Evolutionary conservation across 2,329 filamentous ascomycete genomes (phyloP), one percentile per base, ranked within the genome.

Genomic region (Pseudocercospora fijiensis): DNA sequence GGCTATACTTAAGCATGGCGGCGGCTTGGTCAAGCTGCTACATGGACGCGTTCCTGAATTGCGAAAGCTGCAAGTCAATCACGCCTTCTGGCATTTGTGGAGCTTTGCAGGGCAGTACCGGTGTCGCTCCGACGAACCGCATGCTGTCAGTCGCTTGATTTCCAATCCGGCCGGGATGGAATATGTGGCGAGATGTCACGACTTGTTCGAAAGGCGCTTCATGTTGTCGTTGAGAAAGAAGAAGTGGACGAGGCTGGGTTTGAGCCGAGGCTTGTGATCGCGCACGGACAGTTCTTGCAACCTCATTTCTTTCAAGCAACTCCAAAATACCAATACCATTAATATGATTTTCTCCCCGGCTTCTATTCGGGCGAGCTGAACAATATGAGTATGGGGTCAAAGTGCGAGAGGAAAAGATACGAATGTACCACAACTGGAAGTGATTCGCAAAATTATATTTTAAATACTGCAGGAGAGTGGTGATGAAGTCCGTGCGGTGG

Each of bases 41-140:
- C 58, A 53, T 60, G 26, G 55, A 49, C 62, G 27, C 56, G 13
- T 22, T 57, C 28, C 33, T 43, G 33, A 20, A 67, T 65, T 60
- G 61, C 60, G 65, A 61, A 45, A 67, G 49, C 59, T 62, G 62
- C 62, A 56, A 13, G 30, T 49, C 58, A 51, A 65, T 67, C 63
- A 65, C 65, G 61, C 63, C 65, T 65, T 67, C 30, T 28, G 56
- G 24, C 55, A 61, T 53, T 41, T 57, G 26, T 51, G 45, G 49
- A 26, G 45, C 47, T 51, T 26, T 56, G 20, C 20, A 66, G n/a
- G 47, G 33, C 26, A 67, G 53, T 58, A 57, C 59, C 58, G 62
- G 60, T 18, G 62, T 58, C 58, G 62, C 58, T 52, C 58, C 62
- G 55, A 58, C 51, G 16, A 27, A 27, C 52, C 30, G 52, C 16